Evolutionary conservation across 2,329 filamentous ascomycete species (phyloP), one percentile per base, ranked within the genome.

Genomic region (Fusarium luffae): DNA sequence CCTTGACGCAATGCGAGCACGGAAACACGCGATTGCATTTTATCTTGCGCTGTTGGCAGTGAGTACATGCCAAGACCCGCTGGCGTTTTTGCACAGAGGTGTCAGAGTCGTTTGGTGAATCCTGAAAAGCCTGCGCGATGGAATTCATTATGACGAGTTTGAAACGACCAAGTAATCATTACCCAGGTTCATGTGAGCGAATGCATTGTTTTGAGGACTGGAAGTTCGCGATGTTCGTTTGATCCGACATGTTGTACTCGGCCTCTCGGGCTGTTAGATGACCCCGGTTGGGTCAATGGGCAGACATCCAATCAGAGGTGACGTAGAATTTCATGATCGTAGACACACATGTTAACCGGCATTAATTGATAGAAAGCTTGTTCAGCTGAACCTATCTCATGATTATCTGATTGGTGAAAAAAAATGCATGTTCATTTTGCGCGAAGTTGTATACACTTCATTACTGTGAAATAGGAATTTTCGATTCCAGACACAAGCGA

Each of bases 11-110:
- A 11, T 64, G 59, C 3, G 18, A 46, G 14, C 62, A 64, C 3
- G 62, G 62, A 42, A 64, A 64, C 3, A 65, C 27, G 7, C 62
- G 62, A 19, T 65, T 64, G 46, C 62, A 64, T 47, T 59, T 64
- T 11, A 64, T 63, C 4, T 64, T 64, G 16, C 62, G 62, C 25
- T 64, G 60, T 21, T 64, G 62, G 14, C 62, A 64, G 25, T 64
- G 61, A 30, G 49, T 64, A 8, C 62, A 64, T 7, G 62, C 59
- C 19, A 64, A 44, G n/a, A 64, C 32, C 9, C 62, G 51, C 25
- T 44, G 51, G 1, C 32, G 47, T 16, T 64, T 64, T 2, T 43
- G 59, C 4, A 30, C 25, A 3, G 62, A 64, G 11, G 40, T 40
- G 19, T 65, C 62, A 6, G 60, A 64, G 44, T 64, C 51, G 4